Conservation (phyloP, 768 basidiomycete genomes). For the Hydnomerulius pinastri region DNA sequence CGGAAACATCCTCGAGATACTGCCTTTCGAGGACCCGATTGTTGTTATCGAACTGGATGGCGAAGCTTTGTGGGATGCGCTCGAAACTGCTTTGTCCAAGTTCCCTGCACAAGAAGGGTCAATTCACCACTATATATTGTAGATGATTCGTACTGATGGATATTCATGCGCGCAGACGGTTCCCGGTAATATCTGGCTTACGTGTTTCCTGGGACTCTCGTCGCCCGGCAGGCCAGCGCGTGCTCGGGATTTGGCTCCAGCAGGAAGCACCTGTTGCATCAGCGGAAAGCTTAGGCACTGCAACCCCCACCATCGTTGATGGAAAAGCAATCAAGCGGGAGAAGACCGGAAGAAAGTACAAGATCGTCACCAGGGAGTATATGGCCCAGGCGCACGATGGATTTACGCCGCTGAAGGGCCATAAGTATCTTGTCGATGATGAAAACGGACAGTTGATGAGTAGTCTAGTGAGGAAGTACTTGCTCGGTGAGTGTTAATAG, state of each 20-base stretch:
- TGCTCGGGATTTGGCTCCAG: constrained; percentile 70
- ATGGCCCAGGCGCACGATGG: constrained; percentile 87
- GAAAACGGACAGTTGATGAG: constrained; percentile 82
- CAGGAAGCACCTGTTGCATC: constrained; percentile 32
- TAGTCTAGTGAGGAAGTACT: constrained; percentile 76
- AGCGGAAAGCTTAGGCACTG: constrained; percentile 22
- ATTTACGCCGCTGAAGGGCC: constrained; percentile 64
- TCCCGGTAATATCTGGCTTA: constrained; percentile 85
- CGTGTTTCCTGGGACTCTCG: constrained; percentile 87
- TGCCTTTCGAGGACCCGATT: constrained; percentile 86
- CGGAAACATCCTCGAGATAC: constrained; percentile 85
- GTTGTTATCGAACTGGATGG: constrained; percentile 84
- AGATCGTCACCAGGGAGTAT: constrained; percentile 84
- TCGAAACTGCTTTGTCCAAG: constrained; percentile 71
- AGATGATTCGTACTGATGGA: background rate
- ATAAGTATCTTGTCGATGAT: constrained; percentile 74
- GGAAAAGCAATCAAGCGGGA: constrained; percentile 56
- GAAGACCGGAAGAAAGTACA: constrained; percentile 61
- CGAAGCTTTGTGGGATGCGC: constrained; percentile 71
- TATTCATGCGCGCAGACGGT: constrained; percentile 56
- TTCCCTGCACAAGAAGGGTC: constrained; percentile 94
- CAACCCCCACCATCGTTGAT: constrained; percentile 40
- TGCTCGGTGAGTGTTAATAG: constrained; percentile 73
- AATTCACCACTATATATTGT: constrained; percentile 13
- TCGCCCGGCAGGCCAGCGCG: constrained; percentile 65